Conservation (phyloP, 371 early-diverging fungal genomes). For the Zopfochytrium polystomum region DNA sequence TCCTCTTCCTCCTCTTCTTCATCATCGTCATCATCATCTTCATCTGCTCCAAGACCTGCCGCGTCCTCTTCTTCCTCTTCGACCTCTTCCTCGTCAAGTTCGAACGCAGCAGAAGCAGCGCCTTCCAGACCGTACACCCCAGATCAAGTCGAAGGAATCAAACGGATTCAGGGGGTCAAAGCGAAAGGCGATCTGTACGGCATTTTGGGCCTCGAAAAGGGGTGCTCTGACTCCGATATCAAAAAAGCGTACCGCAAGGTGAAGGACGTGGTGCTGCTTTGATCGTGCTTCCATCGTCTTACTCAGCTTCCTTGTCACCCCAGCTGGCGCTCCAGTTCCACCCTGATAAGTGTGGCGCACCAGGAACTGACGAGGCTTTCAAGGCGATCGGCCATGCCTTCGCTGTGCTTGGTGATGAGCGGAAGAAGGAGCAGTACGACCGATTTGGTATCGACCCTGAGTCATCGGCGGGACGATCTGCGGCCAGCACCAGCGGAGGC, state of each 20-base stretch:
- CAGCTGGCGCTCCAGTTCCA: constrained; percentile 95
- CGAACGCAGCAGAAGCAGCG: constrained; percentile 22
- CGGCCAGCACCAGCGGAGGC: constrained; percentile 22
- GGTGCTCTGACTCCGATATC: constrained; percentile 80
- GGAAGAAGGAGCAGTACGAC: constrained; percentile 85
- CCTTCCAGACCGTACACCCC: constrained; percentile 63
- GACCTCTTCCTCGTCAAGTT: constrained; percentile 11
- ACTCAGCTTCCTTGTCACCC: background rate
- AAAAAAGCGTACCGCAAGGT: constrained; percentile 96
- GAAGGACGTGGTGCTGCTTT: background rate
- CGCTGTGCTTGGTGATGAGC: constrained; percentile 77
- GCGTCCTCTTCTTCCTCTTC: constrained; percentile 20
- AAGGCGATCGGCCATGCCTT: constrained; percentile 91
- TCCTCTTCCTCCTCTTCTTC: background rate
- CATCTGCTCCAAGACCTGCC: constrained; percentile 26
- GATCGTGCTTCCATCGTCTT: background rate
- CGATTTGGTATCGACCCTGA: constrained; percentile 70
- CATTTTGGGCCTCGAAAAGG: constrained; percentile 80
- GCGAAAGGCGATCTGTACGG: constrained; percentile 76
- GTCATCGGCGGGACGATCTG: constrained; percentile 12
- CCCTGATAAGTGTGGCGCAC: constrained; percentile 95
- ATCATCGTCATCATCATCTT: constrained; percentile 15
- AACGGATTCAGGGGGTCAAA: constrained; percentile 64
- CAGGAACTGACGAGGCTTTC: constrained; percentile 96
- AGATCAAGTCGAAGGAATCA: constrained; percentile 80